Evolutionary conservation across 2,329 filamentous ascomycete species (phyloP).

Genomic region (Hymenoscyphus linearis): DNA sequence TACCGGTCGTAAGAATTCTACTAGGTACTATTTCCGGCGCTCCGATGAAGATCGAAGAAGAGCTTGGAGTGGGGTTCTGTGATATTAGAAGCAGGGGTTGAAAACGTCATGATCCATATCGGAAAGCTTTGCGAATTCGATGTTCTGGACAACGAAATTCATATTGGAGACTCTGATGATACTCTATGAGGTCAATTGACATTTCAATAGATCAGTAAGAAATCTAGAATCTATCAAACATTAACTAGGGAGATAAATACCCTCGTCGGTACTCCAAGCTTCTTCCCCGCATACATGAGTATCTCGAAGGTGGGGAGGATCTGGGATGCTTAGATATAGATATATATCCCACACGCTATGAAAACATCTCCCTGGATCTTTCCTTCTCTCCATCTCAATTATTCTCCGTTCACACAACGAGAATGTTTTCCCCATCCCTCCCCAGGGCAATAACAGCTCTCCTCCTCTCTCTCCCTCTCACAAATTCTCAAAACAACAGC

Average conservation of each 20-base stretch:
- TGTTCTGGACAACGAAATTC: not conserved
- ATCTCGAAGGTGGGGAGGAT: not conserved
- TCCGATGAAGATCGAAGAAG: not conserved
- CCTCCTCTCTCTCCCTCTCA: not conserved
- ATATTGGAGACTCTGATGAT: not conserved
- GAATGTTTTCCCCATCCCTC: not conserved
- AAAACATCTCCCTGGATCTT: too few species aligned
- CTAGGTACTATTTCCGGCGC: not conserved
- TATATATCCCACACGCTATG: not conserved
- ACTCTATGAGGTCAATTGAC: too few species aligned
- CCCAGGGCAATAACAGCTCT: not conserved
- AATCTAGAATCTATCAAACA: not conserved
- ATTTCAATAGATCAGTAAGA: too few species aligned
- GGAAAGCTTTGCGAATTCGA: not conserved
- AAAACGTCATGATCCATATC: not conserved
- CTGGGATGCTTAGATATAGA: not conserved
- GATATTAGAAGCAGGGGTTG: not conserved
- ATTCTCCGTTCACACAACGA: not conserved
- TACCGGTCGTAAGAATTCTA: not conserved
- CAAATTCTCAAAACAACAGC: not conserved
- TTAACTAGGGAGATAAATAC: not conserved
- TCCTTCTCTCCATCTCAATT: not conserved
- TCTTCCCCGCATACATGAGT: not conserved
- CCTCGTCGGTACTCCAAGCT: not conserved
- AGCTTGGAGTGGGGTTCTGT: not conserved